A percentile compares a stretch with the other conserved stretches of the same genome.
These are phyloP conservation scores for Barbatosphaeria neglecta DNA, from an alignment of 495 filamentous ascomycete genomes.

Conservation along the genomic window DNA sequence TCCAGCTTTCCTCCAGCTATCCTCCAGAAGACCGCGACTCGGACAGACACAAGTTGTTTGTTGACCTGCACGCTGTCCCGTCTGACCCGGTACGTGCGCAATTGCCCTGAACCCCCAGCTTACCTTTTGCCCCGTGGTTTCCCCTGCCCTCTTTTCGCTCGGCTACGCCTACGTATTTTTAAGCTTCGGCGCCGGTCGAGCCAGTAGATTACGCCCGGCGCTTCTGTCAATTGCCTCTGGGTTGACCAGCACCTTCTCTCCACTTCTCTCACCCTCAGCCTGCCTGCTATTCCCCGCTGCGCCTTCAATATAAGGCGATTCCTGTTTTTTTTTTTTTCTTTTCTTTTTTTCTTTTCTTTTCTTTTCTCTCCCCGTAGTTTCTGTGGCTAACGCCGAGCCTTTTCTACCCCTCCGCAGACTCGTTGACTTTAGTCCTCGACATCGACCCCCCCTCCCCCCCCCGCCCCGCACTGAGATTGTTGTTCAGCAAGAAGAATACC, in stretches of 20 bases:
- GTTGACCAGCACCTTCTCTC: not conserved
- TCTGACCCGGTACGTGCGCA: not conserved
- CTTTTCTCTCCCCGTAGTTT: not conserved
- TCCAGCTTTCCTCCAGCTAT: too few species aligned
- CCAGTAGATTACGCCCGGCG: too few species aligned
- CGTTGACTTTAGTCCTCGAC: too few species aligned
- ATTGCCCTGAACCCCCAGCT: not conserved
- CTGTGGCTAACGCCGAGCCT: not conserved
- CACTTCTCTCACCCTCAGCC: not conserved
- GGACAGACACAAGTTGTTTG: too few species aligned
- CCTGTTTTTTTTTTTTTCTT: not conserved
- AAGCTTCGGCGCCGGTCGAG: not conserved
- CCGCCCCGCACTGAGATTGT: too few species aligned
- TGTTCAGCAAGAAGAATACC: too few species aligned
- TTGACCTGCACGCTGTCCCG: too few species aligned
- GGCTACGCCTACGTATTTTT: too few species aligned
- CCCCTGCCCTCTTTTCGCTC: not conserved
- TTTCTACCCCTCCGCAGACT: too few species aligned
- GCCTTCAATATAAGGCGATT: not conserved
- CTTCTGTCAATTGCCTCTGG: not conserved
- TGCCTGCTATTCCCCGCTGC: not conserved
- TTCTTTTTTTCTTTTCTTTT: not conserved
- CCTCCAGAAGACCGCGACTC: too few species aligned
- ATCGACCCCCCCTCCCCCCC: too few species aligned
- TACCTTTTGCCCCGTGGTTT: not conserved